Conservation (phyloP, 352 stramenopile genomes). For the Pythium brachiatum region DNA sequence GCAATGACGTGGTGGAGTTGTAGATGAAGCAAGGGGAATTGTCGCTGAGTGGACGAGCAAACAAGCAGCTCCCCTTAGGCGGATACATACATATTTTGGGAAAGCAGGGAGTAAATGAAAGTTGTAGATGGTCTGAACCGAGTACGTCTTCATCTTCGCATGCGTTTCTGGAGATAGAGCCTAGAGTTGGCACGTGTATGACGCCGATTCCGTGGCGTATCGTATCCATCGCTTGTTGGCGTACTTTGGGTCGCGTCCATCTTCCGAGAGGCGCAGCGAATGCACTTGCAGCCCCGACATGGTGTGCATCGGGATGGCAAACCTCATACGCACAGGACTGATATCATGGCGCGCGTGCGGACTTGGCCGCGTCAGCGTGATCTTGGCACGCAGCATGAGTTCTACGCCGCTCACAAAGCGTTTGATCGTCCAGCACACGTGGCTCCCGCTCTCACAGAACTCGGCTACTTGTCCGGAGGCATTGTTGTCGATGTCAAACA, state of each 20-base stretch:
- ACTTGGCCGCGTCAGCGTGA: slow-evolving; percentile 78
- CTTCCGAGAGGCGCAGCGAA: slow-evolving; percentile 97
- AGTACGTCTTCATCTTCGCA: too few relatives aligned
- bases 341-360: slow-evolving; percentile 91
- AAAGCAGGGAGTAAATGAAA: not conserved
- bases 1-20: slow-evolving; percentile 31
- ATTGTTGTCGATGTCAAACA: slow-evolving; percentile 80
- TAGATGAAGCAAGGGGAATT: slow-evolving; percentile 3
- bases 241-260: slow-evolving; percentile 94
- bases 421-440: slow-evolving; percentile 96
- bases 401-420: slow-evolving; percentile 95
- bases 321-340: slow-evolving; percentile 97
- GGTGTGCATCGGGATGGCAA: slow-evolving; percentile 99
- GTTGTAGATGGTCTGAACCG: not conserved
- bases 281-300: slow-evolving; percentile 97
- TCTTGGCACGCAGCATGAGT: slow-evolving; percentile 93
- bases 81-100: not conserved
- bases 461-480: slow-evolving; percentile 88
- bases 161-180: too few relatives aligned
- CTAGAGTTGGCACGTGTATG: not conserved
- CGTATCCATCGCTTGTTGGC: slow-evolving; percentile 98
- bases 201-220: slow-evolving; percentile 93
- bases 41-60: not conserved
- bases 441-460: slow-evolving; percentile 94
- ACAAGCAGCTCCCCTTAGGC: not conserved